Percentiles rank a stretch among this genome's conserved stretches.
Conservation (phyloP, 805 yeast genomes). For the Lipomyces sp. region DNA sequence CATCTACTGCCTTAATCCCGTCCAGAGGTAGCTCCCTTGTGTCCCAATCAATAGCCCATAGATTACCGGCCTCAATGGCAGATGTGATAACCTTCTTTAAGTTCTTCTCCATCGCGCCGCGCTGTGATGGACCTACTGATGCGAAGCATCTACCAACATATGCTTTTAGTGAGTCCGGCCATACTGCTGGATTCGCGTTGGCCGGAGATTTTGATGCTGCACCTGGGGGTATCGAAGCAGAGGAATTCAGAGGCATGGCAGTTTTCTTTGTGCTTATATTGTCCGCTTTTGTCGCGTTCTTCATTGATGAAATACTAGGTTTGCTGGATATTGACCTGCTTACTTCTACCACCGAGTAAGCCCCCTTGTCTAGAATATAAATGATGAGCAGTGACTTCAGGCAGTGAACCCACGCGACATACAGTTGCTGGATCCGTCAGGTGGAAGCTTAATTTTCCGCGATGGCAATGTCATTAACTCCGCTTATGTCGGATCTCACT, state of each 20-base stretch:
- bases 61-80: conserved; percentile 53
- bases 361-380: background rate
- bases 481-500: background rate
- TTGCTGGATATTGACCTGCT: conserved; percentile 11
- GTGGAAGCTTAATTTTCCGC: conserved; percentile 11
- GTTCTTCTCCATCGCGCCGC: conserved; percentile 54
- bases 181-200: conserved; percentile 38
- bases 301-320: background rate
- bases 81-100: conserved; percentile 55
- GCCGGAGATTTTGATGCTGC: conserved; percentile 8
- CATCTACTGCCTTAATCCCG: conserved; percentile 24
- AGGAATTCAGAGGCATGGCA: background rate
- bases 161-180: conserved; percentile 61
- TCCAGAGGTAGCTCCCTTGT: conserved; percentile 56
- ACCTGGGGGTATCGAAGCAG: background rate
- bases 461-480: conserved; percentile 19
- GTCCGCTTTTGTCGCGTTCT: background rate
- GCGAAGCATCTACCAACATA: conserved; percentile 58
- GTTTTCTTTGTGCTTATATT: background rate
- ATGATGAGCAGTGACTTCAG: background rate
- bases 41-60: conserved; percentile 61
- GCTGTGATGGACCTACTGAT: conserved; percentile 48
- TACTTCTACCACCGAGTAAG: conserved; percentile 16
- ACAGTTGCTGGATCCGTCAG: background rate
- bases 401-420: background rate